Conservation (phyloP, 2,329 filamentous ascomycete genomes). For the Alternaria ventricosa region DNA sequence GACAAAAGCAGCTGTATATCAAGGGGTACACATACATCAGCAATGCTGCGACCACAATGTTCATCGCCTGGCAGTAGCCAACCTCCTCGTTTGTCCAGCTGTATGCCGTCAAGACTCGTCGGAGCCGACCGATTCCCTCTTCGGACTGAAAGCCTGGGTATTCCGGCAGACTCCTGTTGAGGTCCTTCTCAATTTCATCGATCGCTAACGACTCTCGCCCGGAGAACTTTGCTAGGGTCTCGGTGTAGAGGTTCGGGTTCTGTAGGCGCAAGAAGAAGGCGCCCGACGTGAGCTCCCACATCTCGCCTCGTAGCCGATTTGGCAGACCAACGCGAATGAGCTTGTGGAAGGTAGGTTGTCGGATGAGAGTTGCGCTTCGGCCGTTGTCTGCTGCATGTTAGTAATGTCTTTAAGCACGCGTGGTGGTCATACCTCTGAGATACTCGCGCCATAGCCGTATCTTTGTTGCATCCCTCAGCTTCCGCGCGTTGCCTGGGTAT, state of each 20-base stretch:
- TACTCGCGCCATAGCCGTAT: slow-evolving; percentile 99
- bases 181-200: slow-evolving; percentile 98
- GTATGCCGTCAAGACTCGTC: slow-evolving; percentile 92
- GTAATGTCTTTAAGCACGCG: not conserved
- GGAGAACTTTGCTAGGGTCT: slow-evolving; percentile 82
- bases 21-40: slow-evolving; percentile 69
- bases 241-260: slow-evolving; percentile 80
- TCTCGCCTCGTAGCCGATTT: slow-evolving; percentile 89
- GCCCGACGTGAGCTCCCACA: slow-evolving; percentile 94
- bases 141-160: slow-evolving; percentile 97
- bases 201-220: slow-evolving; percentile 92
- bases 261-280: slow-evolving; percentile 88
- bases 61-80: slow-evolving; percentile 99
- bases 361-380: slow-evolving; percentile 86
- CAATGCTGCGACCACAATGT: slow-evolving; percentile 96
- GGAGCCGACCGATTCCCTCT: slow-evolving; percentile 88
- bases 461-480: slow-evolving; percentile 92
- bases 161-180: slow-evolving; percentile 94
- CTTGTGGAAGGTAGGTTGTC: slow-evolving; percentile 97
- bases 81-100: slow-evolving; percentile 97
- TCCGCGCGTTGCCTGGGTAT: slow-evolving; percentile 93
- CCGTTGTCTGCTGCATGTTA: slow-evolving; percentile 72
- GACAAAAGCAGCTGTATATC: slow-evolving; percentile 15
- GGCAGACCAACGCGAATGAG: slow-evolving; percentile 93
- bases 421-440: slow-evolving; percentile 62